Percentiles rank a stretch among this genome's conserved stretches.
phyloP scores from a whole-genome alignment of 139 green algal species.

The Chlamydomonas sp. region DNA sequence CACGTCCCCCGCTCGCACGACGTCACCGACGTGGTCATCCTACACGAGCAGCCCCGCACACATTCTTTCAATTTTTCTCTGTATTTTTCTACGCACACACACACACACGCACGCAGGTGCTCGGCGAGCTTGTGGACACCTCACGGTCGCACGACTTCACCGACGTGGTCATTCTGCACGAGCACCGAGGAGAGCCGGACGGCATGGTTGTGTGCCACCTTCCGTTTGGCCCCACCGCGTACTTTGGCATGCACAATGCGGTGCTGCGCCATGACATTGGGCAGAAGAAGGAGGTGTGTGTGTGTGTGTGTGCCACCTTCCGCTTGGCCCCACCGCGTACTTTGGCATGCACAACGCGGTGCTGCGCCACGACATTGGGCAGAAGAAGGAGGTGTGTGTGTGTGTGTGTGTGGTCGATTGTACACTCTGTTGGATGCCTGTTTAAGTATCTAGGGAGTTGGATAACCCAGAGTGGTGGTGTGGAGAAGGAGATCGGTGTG shows the following conservation, averaged over 20 bases:
- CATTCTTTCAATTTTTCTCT: background rate
- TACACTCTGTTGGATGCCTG: no score
- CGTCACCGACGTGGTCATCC: constrained; percentile 93
- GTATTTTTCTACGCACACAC: no score
- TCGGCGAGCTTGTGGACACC: constrained; percentile 76
- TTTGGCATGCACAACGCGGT: constrained; percentile 94
- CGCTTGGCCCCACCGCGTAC: constrained; percentile 95
- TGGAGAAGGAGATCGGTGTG: no score
- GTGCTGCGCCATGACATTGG: constrained; percentile 94
- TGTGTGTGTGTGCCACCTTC: constrained; percentile 97
- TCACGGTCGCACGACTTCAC: constrained; percentile 83
- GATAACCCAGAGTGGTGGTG: no score
- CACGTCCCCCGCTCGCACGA: constrained; percentile 65
- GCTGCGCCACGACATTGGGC: constrained; percentile 90
- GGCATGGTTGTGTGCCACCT: constrained; percentile 95
- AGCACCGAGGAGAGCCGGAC: constrained; percentile 96
- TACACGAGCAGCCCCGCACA: constrained; percentile 86
- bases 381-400: constrained; percentile 76
- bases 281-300: constrained; percentile 74
- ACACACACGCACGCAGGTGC: no score
- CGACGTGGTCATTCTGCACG: constrained; percentile 95
- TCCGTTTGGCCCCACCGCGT: constrained; percentile 94
- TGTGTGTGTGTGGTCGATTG: no score
- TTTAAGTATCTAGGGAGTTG: background rate
- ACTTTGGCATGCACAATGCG: constrained; percentile 94